Conservation (phyloP, 495 filamentous ascomycete genomes). For the Astrocystis sublimbata region DNA sequence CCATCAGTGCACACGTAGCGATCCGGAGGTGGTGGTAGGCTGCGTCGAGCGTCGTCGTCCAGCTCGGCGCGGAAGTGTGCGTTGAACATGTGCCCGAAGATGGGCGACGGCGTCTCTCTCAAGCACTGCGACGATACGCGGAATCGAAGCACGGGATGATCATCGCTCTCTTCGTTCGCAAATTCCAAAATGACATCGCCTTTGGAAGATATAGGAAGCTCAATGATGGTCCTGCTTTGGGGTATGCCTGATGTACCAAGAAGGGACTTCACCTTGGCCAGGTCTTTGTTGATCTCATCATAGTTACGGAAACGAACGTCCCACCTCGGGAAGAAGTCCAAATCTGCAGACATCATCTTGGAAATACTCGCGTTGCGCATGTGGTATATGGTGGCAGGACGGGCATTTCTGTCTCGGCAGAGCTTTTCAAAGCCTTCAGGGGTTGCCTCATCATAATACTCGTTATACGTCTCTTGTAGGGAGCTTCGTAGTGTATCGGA, state of each 20-base stretch:
- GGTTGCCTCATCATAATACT: slow-evolving; percentile 34
- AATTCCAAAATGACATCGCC: slow-evolving; percentile 44
- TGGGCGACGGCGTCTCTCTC: slow-evolving; percentile 35
- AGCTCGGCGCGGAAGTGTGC: slow-evolving; percentile 24
- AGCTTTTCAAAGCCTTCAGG: slow-evolving; percentile 28
- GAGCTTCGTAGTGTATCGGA: slow-evolving; percentile 26
- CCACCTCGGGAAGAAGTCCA: slow-evolving; percentile 27
- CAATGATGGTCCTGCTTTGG: slow-evolving; percentile 20
- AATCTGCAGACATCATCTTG: slow-evolving; percentile 33
- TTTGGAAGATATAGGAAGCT: slow-evolving; percentile 25
- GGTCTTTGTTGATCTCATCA: slow-evolving; percentile 27
- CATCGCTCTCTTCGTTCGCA: slow-evolving; percentile 28
- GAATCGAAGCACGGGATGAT: slow-evolving; percentile 35
- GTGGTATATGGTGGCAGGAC: slow-evolving; percentile 28
- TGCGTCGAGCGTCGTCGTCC: slow-evolving; percentile 17
- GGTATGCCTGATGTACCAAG: slow-evolving; percentile 26
- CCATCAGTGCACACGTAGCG: slow-evolving; percentile 33
- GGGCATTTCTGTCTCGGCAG: slow-evolving; percentile 26
- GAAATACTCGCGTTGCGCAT: slow-evolving; percentile 38
- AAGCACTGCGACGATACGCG: slow-evolving; percentile 43
- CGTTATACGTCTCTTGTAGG: slow-evolving; percentile 32
- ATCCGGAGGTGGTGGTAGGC: slow-evolving; percentile 33
- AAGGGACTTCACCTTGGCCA: slow-evolving; percentile 16
- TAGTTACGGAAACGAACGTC: slow-evolving; percentile 31
- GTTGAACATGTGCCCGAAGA: slow-evolving; percentile 40